phyloP scores from a whole-genome alignment of 2,329 filamentous ascomycete genomes.

The Curvularia verruculosa region DNA sequence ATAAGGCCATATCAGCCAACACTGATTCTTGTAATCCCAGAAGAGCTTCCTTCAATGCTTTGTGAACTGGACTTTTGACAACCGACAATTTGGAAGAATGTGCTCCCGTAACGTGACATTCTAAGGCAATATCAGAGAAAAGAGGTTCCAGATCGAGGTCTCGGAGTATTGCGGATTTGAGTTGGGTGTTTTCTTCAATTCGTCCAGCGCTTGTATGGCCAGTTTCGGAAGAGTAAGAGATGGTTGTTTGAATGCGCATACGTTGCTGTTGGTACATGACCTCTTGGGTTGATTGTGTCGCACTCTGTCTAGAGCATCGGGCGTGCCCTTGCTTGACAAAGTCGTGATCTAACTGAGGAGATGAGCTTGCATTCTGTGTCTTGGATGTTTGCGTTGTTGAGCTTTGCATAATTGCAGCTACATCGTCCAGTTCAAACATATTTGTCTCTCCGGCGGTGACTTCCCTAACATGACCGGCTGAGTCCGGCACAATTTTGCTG shows the following conservation, averaged over 20 bases:
- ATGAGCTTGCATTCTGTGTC: not conserved
- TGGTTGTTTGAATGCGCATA: conserved; percentile 32
- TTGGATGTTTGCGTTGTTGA: not conserved
- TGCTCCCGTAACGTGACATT: conserved; percentile 7
- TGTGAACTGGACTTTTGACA: conserved; percentile 30
- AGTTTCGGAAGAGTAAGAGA: not conserved
- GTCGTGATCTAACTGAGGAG: conserved; percentile 6
- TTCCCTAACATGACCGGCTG: not conserved
- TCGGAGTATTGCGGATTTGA: conserved; percentile 12
- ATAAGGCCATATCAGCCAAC: conserved; percentile 23
- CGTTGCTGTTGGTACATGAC: not conserved
- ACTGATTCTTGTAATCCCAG: conserved; percentile 14
- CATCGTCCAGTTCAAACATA: not conserved
- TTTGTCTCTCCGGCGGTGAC: not conserved
- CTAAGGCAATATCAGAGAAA: conserved; percentile 19
- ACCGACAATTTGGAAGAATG: not conserved
- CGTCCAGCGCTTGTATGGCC: not conserved
- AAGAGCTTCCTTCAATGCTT: conserved; percentile 29
- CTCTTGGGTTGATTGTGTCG: not conserved
- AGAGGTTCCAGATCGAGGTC: conserved; percentile 19
- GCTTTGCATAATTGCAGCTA: not conserved
- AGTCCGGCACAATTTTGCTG: conserved; percentile 35
- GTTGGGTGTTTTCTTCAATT: not conserved
- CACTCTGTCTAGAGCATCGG: not conserved
- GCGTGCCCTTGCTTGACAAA: conserved; percentile 1